These are phyloP conservation scores for Hippophae rhamnoides DNA, from an alignment of 306 rosid genomes.

Conservation along the genomic window DNA sequence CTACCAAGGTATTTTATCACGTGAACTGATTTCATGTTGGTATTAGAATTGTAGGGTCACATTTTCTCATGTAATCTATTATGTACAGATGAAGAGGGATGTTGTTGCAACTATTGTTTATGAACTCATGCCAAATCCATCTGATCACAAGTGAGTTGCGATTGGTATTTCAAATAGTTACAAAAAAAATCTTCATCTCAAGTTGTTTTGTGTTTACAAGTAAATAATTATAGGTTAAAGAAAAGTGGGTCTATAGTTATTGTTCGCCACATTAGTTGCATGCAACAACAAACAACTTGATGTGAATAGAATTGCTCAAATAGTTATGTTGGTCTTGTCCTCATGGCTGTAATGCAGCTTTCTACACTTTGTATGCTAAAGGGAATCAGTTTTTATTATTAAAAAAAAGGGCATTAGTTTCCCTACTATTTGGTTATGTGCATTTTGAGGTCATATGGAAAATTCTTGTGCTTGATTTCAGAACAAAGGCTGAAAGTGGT, in stretches of 20 bases:
- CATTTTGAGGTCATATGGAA: not conserved
- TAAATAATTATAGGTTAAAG: not conserved
- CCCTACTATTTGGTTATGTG: not conserved
- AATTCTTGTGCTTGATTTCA: conserved; percentile 14
- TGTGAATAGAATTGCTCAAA: no score
- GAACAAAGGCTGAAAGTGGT: conserved; percentile 73
- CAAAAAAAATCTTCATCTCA: not conserved
- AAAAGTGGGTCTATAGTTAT: not conserved
- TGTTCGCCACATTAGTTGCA: not conserved
- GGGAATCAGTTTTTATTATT: not conserved
- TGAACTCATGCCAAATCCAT: conserved; percentile 91
- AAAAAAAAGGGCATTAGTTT: not conserved
- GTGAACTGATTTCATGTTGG: conserved; percentile 8
- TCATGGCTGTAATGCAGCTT: no score
- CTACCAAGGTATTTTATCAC: conserved; percentile 67
- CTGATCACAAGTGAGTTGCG: conserved; percentile 84
- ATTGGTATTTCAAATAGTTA: not conserved
- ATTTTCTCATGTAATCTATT: conserved; percentile 11
- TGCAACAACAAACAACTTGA: no score
- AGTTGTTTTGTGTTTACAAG: not conserved
- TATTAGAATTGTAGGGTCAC: conserved; percentile 1
- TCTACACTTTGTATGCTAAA: not conserved
- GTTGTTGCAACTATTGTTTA: conserved; percentile 83
- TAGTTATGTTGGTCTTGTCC: no score
- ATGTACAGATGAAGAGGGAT: conserved; percentile 75